Percentiles rank a stretch among this genome's conserved stretches.
Evolutionary conservation across 2,329 filamentous ascomycete species (phyloP).

Genomic region (Pseudocercospora crystallina): DNA sequence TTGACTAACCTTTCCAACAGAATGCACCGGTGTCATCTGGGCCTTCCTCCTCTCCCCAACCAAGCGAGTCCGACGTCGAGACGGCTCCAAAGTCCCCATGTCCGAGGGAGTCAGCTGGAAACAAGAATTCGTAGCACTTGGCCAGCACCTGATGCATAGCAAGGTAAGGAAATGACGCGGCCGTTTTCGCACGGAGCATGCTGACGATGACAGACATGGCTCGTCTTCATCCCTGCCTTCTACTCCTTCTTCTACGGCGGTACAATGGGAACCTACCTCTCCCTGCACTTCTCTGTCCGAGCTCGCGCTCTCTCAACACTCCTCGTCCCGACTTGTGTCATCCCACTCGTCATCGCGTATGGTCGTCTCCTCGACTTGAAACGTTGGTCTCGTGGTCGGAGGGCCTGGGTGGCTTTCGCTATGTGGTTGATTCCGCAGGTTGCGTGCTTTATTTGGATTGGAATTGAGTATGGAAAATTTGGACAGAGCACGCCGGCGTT

Average conservation of each 20-base stretch:
- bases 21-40: slow-evolving; percentile 33
- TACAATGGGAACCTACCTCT: slow-evolving; percentile 39
- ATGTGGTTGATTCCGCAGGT: slow-evolving; percentile 34
- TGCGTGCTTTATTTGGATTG: slow-evolving; percentile 36
- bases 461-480: slow-evolving; percentile 21
- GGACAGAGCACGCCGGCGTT: slow-evolving; percentile 8
- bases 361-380: slow-evolving; percentile 29
- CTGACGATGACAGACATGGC: slow-evolving; percentile 30
- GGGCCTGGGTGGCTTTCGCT: slow-evolving; percentile 32
- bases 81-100: slow-evolving; percentile 28
- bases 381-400: slow-evolving; percentile 30
- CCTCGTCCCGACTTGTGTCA: slow-evolving; percentile 27
- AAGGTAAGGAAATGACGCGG: too few species aligned
- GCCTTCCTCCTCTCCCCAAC: slow-evolving; percentile 32
- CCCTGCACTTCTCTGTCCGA: slow-evolving; percentile 37
- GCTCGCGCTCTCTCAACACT: slow-evolving; percentile 36
- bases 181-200: too few species aligned
- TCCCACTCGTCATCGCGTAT: slow-evolving; percentile 25
- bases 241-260: slow-evolving; percentile 44
- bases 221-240: slow-evolving; percentile 38
- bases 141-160: slow-evolving; percentile 24
- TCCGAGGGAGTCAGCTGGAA: slow-evolving; percentile 18
- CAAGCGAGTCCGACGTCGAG: slow-evolving; percentile 27
- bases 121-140: slow-evolving; percentile 27
- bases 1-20: background rate